These are phyloP conservation scores for Lachnum nothofagi DNA, from an alignment of 2,329 filamentous ascomycete species.

Conservation along the genomic window DNA sequence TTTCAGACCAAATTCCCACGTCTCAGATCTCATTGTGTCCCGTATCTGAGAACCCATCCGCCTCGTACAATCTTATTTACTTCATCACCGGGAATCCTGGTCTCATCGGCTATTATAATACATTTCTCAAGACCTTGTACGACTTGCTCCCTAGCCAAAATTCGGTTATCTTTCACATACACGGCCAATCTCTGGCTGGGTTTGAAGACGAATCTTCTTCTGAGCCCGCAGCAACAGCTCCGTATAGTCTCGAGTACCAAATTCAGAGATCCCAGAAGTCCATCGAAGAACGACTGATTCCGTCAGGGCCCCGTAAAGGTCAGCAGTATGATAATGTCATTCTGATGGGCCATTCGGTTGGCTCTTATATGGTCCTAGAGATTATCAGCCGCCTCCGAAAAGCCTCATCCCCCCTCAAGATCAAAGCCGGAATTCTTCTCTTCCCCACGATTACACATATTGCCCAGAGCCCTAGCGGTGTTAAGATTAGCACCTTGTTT, in stretches of 20 bases:
- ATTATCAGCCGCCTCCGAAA: conserved; percentile 44
- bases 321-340: conserved; percentile 53
- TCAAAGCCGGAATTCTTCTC: conserved; percentile 54
- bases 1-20: neutral
- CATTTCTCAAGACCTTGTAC: conserved; percentile 58
- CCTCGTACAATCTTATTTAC: conserved; percentile 50
- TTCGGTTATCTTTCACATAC: conserved; percentile 40
- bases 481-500: conserved; percentile 43
- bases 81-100: conserved; percentile 75
- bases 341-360: conserved; percentile 70
- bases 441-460: conserved; percentile 74
- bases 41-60: conserved; percentile 6
- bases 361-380: conserved; percentile 66
- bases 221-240: conserved; percentile 37
- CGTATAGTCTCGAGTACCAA: conserved; percentile 49
- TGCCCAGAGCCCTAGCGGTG: conserved; percentile 55
- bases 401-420: conserved; percentile 9
- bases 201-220: conserved; percentile 44
- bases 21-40: conserved; percentile 20
- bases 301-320: conserved; percentile 29
- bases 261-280: conserved; percentile 33
- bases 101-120: conserved; percentile 65
- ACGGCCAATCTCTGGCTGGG: conserved; percentile 54
- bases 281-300: conserved; percentile 22
- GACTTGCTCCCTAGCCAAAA: conserved; percentile 39